Conservation (phyloP, 2,329 filamentous ascomycete species). For the Scytalidium lignicola region DNA sequence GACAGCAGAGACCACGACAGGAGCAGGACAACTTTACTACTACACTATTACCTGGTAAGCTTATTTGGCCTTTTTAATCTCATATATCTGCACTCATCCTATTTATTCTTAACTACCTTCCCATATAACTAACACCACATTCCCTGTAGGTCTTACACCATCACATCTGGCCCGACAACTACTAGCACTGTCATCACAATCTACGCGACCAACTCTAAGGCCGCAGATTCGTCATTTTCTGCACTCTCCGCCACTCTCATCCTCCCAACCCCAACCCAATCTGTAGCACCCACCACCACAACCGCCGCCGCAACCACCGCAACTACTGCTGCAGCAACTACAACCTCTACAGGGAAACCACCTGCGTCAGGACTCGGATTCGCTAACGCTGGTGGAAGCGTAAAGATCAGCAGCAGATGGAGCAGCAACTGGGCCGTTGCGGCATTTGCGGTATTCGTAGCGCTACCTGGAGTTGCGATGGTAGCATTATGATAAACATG, state of each 20-base stretch:
- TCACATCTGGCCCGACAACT: neutral
- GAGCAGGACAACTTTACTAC: slow-evolving; percentile 2
- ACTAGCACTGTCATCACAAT: slow-evolving; percentile 7
- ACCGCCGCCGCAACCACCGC: neutral
- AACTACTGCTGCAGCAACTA: neutral
- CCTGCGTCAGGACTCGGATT: neutral
- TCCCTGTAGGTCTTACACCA: neutral
- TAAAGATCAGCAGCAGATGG: neutral
- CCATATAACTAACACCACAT: neutral
- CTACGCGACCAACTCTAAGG: slow-evolving; percentile 4
- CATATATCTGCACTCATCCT: too few relatives aligned
- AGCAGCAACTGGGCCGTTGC: neutral
- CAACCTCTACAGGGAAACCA: neutral
- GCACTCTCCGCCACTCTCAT: slow-evolving; percentile 1
- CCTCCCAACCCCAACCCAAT: slow-evolving; percentile 5
- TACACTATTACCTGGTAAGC: slow-evolving; percentile 10
- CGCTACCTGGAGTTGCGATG: neutral
- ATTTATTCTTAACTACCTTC: slow-evolving; percentile 2
- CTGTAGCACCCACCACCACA: neutral
- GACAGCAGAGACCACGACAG: neutral
- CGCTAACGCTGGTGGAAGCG: neutral
- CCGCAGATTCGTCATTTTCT: slow-evolving; percentile 2
- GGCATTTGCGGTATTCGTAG: neutral
- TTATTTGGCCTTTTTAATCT: neutral
- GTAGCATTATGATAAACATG: neutral